Evolutionary conservation across 164 flowering plant genomes (phyloP).

Genomic region (Platanus orientalis): DNA sequence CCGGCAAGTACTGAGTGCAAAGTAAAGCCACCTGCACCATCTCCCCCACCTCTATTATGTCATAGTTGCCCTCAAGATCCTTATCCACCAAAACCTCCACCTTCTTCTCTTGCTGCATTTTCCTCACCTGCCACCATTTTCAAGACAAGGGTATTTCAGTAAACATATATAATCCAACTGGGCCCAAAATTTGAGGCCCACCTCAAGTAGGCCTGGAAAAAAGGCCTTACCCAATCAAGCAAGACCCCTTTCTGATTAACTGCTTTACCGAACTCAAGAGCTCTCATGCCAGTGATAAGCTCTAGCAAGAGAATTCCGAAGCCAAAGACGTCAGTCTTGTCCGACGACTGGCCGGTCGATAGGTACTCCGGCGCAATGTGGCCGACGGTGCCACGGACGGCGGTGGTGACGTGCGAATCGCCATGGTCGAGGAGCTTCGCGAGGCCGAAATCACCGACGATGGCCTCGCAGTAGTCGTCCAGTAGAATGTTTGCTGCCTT

Average conservation of each 20-base stretch:
- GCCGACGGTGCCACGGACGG: constrained; percentile 90
- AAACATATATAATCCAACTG: too few relatives aligned
- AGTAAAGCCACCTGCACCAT: constrained; percentile 84
- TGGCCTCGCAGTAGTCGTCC: constrained; percentile 76
- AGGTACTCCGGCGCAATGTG: constrained; percentile 96
- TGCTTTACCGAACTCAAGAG: constrained; percentile 80
- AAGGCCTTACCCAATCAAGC: constrained; percentile 92
- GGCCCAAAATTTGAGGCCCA: too few relatives aligned
- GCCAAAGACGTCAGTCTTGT: constrained; percentile 91
- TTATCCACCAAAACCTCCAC: constrained; percentile 63
- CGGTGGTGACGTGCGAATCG: constrained; percentile 93
- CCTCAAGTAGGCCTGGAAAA: not conserved
- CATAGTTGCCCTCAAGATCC: constrained; percentile 58
- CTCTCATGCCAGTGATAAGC: constrained; percentile 90
- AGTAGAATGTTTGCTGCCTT: constrained; percentile 94
- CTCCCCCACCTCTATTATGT: constrained; percentile 72
- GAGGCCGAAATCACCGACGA: constrained; percentile 95
- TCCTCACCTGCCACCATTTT: constrained; percentile 88
- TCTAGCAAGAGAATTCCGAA: constrained; percentile 85
- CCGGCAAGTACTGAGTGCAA: constrained; percentile 74
- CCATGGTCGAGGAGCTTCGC: constrained; percentile 91
- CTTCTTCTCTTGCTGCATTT: constrained; percentile 68
- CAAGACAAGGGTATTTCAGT: too few relatives aligned
- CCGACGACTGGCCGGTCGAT: constrained; percentile 93
- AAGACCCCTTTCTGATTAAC: constrained; percentile 80